phyloP scores from a whole-genome alignment of 768 basidiomycete genomes.

The Podaxis sp. region DNA sequence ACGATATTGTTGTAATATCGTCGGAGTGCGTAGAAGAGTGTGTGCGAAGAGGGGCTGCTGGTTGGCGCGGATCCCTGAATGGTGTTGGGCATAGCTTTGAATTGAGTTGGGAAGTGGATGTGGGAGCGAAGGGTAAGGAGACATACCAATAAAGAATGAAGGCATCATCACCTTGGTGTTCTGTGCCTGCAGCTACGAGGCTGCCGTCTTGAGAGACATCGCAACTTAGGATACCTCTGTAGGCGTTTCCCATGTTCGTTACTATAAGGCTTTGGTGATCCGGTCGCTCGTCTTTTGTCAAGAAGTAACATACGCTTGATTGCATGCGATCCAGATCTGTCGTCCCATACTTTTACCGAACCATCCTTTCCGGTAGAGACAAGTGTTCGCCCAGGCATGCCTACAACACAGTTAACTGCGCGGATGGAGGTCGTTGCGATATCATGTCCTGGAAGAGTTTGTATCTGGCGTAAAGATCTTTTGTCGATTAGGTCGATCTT shows the following conservation, averaged over 20 bases:
- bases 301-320: slow-evolving; percentile 55
- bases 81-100: neutral
- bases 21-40: slow-evolving; percentile 91
- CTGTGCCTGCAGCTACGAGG: slow-evolving; percentile 81
- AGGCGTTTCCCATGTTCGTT: slow-evolving; percentile 35
- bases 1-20: slow-evolving; percentile 81
- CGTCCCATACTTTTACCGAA: slow-evolving; percentile 73
- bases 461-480: slow-evolving; percentile 41
- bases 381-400: slow-evolving; percentile 41
- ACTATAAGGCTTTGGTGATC: slow-evolving; percentile 47
- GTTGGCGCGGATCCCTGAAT: slow-evolving; percentile 81
- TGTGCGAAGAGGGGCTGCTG: slow-evolving; percentile 63
- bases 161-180: slow-evolving; percentile 78
- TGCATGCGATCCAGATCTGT: slow-evolving; percentile 47
- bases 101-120: neutral
- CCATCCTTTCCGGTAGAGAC: slow-evolving; percentile 74
- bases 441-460: slow-evolving; percentile 56
- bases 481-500: slow-evolving; percentile 68
- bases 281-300: slow-evolving; percentile 22
- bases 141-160: slow-evolving; percentile 79
- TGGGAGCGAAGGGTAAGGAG: neutral
- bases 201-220: slow-evolving; percentile 70
- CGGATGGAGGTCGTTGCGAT: slow-evolving; percentile 55
- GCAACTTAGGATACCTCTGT: slow-evolving; percentile 54
- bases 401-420: slow-evolving; percentile 39